phyloP scores from a whole-genome alignment of 1,139 yeast genomes.

The Spencermartinsiella ligniputridi region DNA sequence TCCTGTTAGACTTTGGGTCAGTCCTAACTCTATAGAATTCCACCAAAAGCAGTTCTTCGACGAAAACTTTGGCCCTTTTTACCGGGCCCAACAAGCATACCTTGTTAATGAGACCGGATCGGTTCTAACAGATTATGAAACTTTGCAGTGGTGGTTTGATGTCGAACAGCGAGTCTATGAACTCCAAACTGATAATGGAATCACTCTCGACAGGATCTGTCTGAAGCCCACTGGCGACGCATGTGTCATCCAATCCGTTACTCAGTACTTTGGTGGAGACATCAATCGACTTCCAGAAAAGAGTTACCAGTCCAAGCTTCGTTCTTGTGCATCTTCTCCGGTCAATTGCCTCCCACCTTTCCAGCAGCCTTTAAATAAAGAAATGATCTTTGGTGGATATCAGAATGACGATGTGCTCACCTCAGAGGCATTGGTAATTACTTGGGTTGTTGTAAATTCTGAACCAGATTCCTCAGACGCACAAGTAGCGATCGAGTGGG shows the following conservation, averaged over 20 bases:
- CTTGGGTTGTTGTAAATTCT: constrained; percentile 53
- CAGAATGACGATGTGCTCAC: constrained; percentile 45
- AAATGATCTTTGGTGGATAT: constrained; percentile 62
- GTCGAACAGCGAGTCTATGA: constrained; percentile 55
- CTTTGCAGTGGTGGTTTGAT: constrained; percentile 82
- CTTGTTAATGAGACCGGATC: constrained; percentile 65
- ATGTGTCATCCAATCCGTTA: constrained; percentile 85
- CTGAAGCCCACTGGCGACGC: constrained; percentile 69
- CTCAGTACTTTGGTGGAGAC: constrained; percentile 80
- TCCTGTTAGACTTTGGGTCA: constrained; percentile 87
- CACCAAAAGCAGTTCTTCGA: constrained; percentile 70
- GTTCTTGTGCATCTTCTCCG: constrained; percentile 68
- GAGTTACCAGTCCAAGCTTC: constrained; percentile 53
- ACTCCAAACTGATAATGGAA: constrained; percentile 18
- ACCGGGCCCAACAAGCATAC: constrained; percentile 79
- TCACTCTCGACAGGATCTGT: constrained; percentile 61
- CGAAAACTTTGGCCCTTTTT: constrained; percentile 84
- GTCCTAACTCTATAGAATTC: constrained; percentile 69
- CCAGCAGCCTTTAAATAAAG: constrained; percentile 81
- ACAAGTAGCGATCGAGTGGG: constrained; percentile 57
- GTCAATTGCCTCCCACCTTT: constrained; percentile 86
- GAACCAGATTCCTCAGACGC: constrained; percentile 39
- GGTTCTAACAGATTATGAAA: constrained; percentile 55
- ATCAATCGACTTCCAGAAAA: constrained; percentile 45
- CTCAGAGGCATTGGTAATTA: constrained; percentile 69